phyloP scores from a whole-genome alignment of 805 yeast genomes.

The Cyberlindnera veronae region DNA sequence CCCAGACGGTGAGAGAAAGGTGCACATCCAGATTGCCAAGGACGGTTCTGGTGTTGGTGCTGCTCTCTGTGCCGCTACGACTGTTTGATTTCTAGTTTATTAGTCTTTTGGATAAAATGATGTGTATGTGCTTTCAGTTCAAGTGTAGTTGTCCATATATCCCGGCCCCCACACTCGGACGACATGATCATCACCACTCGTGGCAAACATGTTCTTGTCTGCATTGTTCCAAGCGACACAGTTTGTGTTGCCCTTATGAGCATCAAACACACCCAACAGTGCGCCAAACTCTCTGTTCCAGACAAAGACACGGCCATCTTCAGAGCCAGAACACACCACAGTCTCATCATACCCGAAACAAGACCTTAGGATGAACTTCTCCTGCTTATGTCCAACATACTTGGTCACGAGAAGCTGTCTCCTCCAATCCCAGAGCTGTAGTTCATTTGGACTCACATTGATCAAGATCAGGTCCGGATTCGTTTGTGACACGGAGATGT shows the following conservation, averaged over 20 bases:
- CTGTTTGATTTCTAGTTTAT: too few relatives aligned
- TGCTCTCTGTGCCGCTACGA: conserved; percentile 65
- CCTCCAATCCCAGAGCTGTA: conserved; percentile 77
- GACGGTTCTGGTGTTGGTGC: conserved; percentile 99
- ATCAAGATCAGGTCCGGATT: conserved; percentile 56
- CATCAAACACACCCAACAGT: conserved; percentile 53
- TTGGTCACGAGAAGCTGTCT: conserved; percentile 56
- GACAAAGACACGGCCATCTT: conserved; percentile 71
- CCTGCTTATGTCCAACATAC: conserved; percentile 70
- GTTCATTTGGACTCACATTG: conserved; percentile 68
- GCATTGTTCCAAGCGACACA: conserved; percentile 72
- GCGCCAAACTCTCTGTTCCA: conserved; percentile 78
- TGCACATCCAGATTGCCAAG: conserved; percentile 77
- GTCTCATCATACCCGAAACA: conserved; percentile 73
- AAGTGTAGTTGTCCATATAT: too few relatives aligned
- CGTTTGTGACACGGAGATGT: conserved; percentile 52
- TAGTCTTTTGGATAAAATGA: too few relatives aligned
- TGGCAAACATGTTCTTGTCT: conserved; percentile 56
- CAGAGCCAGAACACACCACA: conserved; percentile 75
- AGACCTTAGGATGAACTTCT: conserved; percentile 66
- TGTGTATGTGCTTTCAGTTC: too few relatives aligned
- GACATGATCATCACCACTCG: conserved; percentile 78
- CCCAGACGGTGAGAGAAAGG: conserved; percentile 67
- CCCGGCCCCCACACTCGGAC: conserved; percentile 58
- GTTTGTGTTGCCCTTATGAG: conserved; percentile 66